phyloP scores from a whole-genome alignment of 495 filamentous ascomycete genomes.

The Gamarada debralockiae region DNA sequence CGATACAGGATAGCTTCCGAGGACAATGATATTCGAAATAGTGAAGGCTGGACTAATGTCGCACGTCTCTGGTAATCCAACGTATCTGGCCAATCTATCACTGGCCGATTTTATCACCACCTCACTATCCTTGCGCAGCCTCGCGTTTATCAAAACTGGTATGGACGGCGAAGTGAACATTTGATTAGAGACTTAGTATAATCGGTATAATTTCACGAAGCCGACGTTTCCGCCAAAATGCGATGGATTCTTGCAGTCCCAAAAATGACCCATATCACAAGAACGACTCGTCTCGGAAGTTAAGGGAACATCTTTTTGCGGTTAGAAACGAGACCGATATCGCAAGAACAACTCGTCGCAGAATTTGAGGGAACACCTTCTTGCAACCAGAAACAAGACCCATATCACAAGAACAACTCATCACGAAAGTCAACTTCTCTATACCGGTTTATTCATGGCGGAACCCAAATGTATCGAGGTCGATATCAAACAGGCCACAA shows the following conservation, averaged over 20 bases:
- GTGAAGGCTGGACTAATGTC: constrained; percentile 75
- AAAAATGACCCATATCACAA: constrained; percentile 65
- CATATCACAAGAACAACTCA: too few relatives aligned
- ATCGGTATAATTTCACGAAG: too few relatives aligned
- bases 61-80: constrained; percentile 78
- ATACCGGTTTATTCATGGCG: constrained; percentile 72
- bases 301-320: too few relatives aligned
- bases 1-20: constrained; percentile 69
- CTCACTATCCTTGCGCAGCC: constrained; percentile 75
- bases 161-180: too few relatives aligned
- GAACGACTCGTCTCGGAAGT: constrained; percentile 68
- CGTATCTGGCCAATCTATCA: constrained; percentile 65
- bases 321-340: too few relatives aligned
- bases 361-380: too few relatives aligned
- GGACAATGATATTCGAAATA: constrained; percentile 63
- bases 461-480: constrained; percentile 76
- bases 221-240: too few relatives aligned
- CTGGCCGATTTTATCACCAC: constrained; percentile 79
- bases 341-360: too few relatives aligned
- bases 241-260: constrained; percentile 52
- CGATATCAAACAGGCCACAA: constrained; percentile 44
- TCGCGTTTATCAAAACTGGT: too few relatives aligned
- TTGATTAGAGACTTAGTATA: too few relatives aligned
- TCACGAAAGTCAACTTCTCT: too few relatives aligned
- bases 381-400: too few relatives aligned